Conservation (phyloP, 2,329 filamentous ascomycete genomes). For the Venturia aucupariae region DNA sequence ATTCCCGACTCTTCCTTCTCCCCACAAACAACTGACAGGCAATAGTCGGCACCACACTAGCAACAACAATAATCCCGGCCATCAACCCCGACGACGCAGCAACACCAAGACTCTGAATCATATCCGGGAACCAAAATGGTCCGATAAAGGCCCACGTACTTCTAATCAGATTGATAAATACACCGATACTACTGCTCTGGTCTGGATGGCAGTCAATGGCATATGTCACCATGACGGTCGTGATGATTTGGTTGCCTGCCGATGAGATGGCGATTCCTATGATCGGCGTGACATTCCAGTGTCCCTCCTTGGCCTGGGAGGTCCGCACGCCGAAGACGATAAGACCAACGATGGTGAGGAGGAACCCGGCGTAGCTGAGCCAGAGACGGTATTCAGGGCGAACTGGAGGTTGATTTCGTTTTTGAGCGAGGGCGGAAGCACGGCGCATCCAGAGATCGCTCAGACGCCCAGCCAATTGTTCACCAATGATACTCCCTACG, state of each 20-base stretch:
- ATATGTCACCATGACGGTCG: slow-evolving; percentile 52
- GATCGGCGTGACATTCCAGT: slow-evolving; percentile 50
- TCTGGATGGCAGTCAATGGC: slow-evolving; percentile 49
- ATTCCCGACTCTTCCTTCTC: neutral
- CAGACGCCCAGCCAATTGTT: slow-evolving; percentile 46
- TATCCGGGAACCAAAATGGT: slow-evolving; percentile 28
- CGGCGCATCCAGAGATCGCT: slow-evolving; percentile 46
- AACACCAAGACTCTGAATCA: slow-evolving; percentile 9
- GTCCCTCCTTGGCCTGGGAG: slow-evolving; percentile 24
- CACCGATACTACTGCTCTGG: slow-evolving; percentile 45
- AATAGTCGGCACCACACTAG: slow-evolving; percentile 10
- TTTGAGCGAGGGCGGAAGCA: slow-evolving; percentile 23
- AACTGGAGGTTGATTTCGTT: slow-evolving; percentile 23
- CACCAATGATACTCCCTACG: slow-evolving; percentile 48
- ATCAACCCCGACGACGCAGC: neutral
- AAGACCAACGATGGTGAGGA: slow-evolving; percentile 42
- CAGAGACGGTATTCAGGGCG: slow-evolving; percentile 47
- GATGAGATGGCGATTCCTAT: slow-evolving; percentile 43
- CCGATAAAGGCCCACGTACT: slow-evolving; percentile 37
- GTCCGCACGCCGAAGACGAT: slow-evolving; percentile 46
- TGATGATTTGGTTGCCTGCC: slow-evolving; percentile 52
- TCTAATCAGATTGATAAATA: slow-evolving; percentile 49
- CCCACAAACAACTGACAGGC: neutral
- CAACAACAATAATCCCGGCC: slow-evolving; percentile 8
- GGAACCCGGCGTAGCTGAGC: slow-evolving; percentile 46